Conservation (phyloP, 345 rosid species). For the Chamaenerion angustifolium region DNA sequence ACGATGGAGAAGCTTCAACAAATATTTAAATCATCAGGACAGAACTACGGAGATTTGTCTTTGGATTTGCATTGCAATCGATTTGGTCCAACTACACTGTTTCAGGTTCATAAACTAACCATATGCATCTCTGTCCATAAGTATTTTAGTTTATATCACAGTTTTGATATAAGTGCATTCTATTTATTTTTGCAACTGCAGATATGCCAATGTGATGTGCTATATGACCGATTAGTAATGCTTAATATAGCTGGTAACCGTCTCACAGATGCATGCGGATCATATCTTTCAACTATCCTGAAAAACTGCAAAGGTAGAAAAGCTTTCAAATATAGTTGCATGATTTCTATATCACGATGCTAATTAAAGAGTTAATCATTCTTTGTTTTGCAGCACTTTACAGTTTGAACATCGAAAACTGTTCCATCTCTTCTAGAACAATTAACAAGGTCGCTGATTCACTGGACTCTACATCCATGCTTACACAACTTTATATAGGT, state of each 20-base stretch:
- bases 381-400: constrained; percentile 45
- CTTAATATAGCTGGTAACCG: constrained; percentile 89
- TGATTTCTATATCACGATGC: background rate
- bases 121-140: background rate
- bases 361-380: no score
- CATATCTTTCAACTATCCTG: constrained; percentile 76
- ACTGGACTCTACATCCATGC: constrained; percentile 36
- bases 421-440: constrained; percentile 79
- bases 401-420: constrained; percentile 63
- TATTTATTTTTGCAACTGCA: constrained; percentile 13
- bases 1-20: constrained; percentile 85
- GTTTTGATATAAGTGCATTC: no score
- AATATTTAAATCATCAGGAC: constrained; percentile 50
- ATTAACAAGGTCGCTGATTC: constrained; percentile 63
- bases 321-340: background rate
- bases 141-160: background rate
- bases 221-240: constrained; percentile 70
- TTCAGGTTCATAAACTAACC: constrained; percentile 43
- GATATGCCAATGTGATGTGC: constrained; percentile 89
- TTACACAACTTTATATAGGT: constrained; percentile 76
- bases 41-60: constrained; percentile 64
- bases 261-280: constrained; percentile 96
- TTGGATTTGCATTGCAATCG: constrained; percentile 95
- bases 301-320: constrained; percentile 60
- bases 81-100: constrained; percentile 85